Conservation (phyloP, 805 yeast species). For the Tetrapisispora fleetii region DNA sequence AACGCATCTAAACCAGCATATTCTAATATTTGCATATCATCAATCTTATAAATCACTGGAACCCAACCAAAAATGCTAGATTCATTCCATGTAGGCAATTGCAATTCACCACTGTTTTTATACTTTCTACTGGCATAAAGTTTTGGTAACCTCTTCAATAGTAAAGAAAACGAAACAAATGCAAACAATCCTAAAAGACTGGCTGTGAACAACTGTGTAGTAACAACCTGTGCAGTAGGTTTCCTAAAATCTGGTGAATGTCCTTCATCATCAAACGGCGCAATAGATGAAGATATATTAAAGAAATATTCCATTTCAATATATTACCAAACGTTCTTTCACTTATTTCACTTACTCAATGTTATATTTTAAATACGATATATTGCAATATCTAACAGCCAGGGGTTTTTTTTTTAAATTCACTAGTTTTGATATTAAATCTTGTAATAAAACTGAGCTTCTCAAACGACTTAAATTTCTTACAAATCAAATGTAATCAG, state of each 20-base stretch:
- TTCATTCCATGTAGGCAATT: slow-evolving; percentile 28
- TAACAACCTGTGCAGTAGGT: slow-evolving; percentile 47
- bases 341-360: not conserved
- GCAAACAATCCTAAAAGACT: slow-evolving; percentile 57
- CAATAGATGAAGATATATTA: not conserved
- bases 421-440: too few species aligned
- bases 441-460: too few species aligned
- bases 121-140: slow-evolving; percentile 70
- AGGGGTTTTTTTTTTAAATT: too few species aligned
- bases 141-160: slow-evolving; percentile 67
- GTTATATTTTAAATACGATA: not conserved
- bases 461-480: too few species aligned
- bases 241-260: slow-evolving; percentile 26
- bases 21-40: slow-evolving; percentile 70
- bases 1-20: slow-evolving; percentile 92
- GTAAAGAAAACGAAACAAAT: slow-evolving; percentile 54
- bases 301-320: not conserved
- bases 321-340: not conserved
- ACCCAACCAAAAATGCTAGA: slow-evolving; percentile 74
- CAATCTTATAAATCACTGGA: slow-evolving; percentile 48
- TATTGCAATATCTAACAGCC: not conserved
- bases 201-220: slow-evolving; percentile 71
- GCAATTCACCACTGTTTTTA: slow-evolving; percentile 20
- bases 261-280: not conserved
- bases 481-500: too few species aligned